Conservation (phyloP, 192 early-diverging fungal genomes). For the Polychytrium aggregatum region DNA sequence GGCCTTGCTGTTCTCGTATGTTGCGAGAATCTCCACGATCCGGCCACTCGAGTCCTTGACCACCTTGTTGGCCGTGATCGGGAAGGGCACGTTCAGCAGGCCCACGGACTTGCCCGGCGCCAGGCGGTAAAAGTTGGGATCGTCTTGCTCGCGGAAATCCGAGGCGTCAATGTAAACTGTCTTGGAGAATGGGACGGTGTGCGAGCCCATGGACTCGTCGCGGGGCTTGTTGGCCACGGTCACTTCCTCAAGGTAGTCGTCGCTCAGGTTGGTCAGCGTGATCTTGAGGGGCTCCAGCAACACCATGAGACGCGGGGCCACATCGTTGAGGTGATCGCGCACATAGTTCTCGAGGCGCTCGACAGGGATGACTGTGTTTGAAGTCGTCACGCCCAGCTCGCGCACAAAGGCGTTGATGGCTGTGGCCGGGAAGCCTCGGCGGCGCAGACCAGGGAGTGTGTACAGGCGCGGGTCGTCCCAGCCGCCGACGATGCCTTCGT, state of each 20-base stretch:
- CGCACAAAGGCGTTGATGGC: conserved; percentile 97
- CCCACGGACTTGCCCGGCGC: conserved; percentile 92
- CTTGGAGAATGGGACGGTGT: conserved; percentile 79
- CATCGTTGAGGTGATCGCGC: conserved; percentile 85
- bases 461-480: conserved; percentile 98
- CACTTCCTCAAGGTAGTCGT: conserved; percentile 66
- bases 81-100: conserved; percentile 70
- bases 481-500: conserved; percentile 59
- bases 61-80: conserved; percentile 76
- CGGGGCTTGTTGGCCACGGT: conserved; percentile 82
- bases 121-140: conserved; percentile 92
- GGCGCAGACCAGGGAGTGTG: conserved; percentile 88
- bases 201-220: conserved; percentile 75
- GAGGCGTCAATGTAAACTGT: conserved; percentile 89
- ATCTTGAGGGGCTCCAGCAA: conserved; percentile 80
- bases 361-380: conserved; percentile 71
- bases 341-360: conserved; percentile 88
- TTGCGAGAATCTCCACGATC: conserved; percentile 68
- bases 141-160: conserved; percentile 86
- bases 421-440: conserved; percentile 93
- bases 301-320: conserved; percentile 89
- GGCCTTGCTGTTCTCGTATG: conserved; percentile 58
- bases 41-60: conserved; percentile 70
- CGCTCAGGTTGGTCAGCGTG: conserved; percentile 80
- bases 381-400: conserved; percentile 82